Evolutionary conservation across 2,329 filamentous ascomycete genomes (phyloP), one percentile per base, ranked within the genome.

Genomic region (Ampelomyces quisqualis): DNA sequence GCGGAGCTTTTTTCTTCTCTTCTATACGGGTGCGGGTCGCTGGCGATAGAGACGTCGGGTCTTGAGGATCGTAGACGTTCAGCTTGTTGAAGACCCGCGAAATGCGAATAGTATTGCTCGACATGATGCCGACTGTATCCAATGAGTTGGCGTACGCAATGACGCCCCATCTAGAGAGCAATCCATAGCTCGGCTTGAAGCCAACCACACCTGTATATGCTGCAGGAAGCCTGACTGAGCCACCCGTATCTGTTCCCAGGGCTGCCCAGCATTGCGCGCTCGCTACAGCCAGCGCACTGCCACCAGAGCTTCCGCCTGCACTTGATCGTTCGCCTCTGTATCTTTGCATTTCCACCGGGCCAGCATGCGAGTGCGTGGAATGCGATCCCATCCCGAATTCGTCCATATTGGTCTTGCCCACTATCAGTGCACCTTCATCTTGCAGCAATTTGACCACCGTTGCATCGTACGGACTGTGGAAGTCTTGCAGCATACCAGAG

Each of bases 321-420:
- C 62, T 64, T 29, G 57, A 44, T 38, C 59, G 34, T 60, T 71
- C 37, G 73, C 67, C 6, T 70, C 73, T 47, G 78, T 82, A 37
- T 65, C 72, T 49, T 18, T 47, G 42, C 41, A 62, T 47, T 34
- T 41, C 53, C 4, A 91, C 86, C 1, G 80, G 65, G 1, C 86
- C 87, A 55, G 84, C 81, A 39, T 75, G 70, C 1, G 88, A 90
- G 57, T 84, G 72, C 14, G 76, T 77, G 1, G 84, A 86, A 62
- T 95, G 85, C 7, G 89, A 94, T 2, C 90, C 90, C 90, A 95
- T 95, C 19, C 90, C 90, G 64, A 95, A 95, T 64, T 95, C 93
- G 70, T 97, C 93, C 75, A 97, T 82, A 64, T 95, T 95, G 2
- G 89, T 90, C 69, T 95, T 95, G 5, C 85, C 86, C 1, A 83